phyloP scores from a whole-genome alignment of 2,329 filamentous ascomycete species.

The Dactylonectria estremocensis region DNA sequence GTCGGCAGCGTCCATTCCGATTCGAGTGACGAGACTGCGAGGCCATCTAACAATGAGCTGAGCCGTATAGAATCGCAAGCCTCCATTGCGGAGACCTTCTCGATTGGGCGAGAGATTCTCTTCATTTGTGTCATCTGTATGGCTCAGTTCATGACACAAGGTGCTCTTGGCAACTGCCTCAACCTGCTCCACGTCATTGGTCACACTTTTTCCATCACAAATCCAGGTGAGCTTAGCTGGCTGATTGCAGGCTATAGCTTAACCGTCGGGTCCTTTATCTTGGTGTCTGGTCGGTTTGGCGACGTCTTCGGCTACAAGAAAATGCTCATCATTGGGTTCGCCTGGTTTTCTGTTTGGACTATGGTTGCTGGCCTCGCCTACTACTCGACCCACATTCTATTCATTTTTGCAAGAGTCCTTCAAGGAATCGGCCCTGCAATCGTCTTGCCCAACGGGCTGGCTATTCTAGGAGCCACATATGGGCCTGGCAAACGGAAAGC shows the following conservation, averaged over 20 bases:
- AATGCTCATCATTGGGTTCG: conserved; percentile 67
- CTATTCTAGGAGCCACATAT: conserved; percentile 72
- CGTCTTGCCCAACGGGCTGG: conserved; percentile 74
- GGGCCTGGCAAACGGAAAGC: conserved; percentile 70
- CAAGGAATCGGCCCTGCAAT: conserved; percentile 76
- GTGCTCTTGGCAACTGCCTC: conserved; percentile 43
- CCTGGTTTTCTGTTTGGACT: conserved; percentile 70
- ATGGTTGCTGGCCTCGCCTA: conserved; percentile 61
- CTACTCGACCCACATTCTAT: conserved; percentile 60
- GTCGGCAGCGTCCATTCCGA: too few relatives aligned
- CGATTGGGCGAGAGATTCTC: conserved; percentile 33
- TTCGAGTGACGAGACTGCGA: too few relatives aligned
- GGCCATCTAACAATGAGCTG: conserved; percentile 19
- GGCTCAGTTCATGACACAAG: conserved; percentile 47
- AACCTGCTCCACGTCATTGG: conserved; percentile 44
- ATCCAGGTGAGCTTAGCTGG: conserved; percentile 57
- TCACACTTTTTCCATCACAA: conserved; percentile 38
- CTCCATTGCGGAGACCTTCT: conserved; percentile 44
- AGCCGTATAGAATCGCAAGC: conserved; percentile 38
- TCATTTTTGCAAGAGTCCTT: conserved; percentile 67
- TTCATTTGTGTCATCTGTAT: conserved; percentile 43
- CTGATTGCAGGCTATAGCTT: conserved; percentile 56
- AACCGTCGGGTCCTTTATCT: conserved; percentile 63
- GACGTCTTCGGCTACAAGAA: conserved; percentile 71
- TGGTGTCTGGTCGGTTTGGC: conserved; percentile 70